Percentiles rank a stretch among this genome's conserved stretches.
Conservation (phyloP, 306 rosid genomes). For the Trifolium subterraneum region DNA sequence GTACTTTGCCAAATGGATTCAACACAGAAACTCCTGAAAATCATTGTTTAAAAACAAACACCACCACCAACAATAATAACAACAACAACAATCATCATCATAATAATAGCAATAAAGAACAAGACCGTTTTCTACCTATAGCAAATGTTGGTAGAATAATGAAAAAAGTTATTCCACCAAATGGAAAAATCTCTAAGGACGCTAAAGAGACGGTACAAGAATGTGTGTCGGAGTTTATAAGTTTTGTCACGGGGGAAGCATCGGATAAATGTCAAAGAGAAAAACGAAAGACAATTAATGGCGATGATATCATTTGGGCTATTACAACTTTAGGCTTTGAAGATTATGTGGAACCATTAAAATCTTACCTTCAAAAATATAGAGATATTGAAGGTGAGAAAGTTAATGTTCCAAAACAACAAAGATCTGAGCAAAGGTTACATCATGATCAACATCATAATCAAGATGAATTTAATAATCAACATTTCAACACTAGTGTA, state of each 20-base stretch:
- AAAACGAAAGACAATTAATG: slow-evolving; percentile 74
- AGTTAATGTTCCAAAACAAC: slow-evolving; percentile 67
- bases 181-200: slow-evolving; percentile 79
- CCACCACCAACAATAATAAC: background rate
- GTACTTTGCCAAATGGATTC: slow-evolving; percentile 50
- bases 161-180: slow-evolving; percentile 71
- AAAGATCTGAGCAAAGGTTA: slow-evolving; percentile 50
- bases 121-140: slow-evolving; percentile 75
- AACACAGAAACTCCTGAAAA: slow-evolving; percentile 57
- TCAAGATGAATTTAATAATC: slow-evolving; percentile 45
- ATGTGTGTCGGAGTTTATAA: slow-evolving; percentile 81
- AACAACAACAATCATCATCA: background rate
- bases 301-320: slow-evolving; percentile 80
- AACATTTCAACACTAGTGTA: slow-evolving; percentile 43
- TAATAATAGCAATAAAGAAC: slow-evolving; percentile 60
- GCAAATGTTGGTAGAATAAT: slow-evolving; percentile 84
- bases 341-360: slow-evolving; percentile 64
- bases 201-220: slow-evolving; percentile 81
- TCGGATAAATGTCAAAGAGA: slow-evolving; percentile 81
- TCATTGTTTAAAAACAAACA: slow-evolving; percentile 53
- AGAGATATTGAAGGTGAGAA: slow-evolving; percentile 76
- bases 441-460: slow-evolving; percentile 44
- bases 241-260: slow-evolving; percentile 76
- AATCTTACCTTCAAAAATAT: slow-evolving; percentile 66
- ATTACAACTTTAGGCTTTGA: slow-evolving; percentile 76